Base-by-base conservation (phyloP, 371 early-diverging fungal genomes). In the Choanephora cucurbitarum region DNA sequence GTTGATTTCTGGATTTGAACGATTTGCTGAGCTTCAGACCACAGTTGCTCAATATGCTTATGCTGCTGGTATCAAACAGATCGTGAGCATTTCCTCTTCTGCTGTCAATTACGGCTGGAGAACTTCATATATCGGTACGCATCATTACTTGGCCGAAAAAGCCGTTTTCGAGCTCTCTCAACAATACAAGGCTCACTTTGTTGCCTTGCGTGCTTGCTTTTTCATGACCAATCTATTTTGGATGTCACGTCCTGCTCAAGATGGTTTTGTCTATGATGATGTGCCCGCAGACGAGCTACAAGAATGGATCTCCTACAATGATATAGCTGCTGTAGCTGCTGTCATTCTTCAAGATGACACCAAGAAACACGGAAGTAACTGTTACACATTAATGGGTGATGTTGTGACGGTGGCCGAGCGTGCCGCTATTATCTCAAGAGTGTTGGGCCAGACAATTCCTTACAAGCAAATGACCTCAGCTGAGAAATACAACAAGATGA, bases 41-140 rank as follows among this genome's bases (percentile, higher is more conserved):
- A 45, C 46, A 0, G 43, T 55, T 48, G 61, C 72, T 0, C 46
- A 31, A 1, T 45, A 43, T 3, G 66, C 66, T 9, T 72, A 70
- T 44, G 61, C 24, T n/a, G 64, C 73, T 3, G 73, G 70, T 18
- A 58, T 75, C 0, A 40, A 64, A 17, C 76, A 75, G 48, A 49
- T 75, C 0, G 67, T 75, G 4, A 66, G 69, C 42, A 52, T 75
- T 6, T 75, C 70, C 0, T 64, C 64, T 19, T 22, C 39, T 1
- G 18, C 49, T 2, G 60, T 52, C 10, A 54, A 57, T n/a, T 15
- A 41, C 7, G 63, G 65, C 2, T 75, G 62, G 60, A 55, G 69
- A 52, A n/a, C 22, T 0, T 52, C 33, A 0, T 41, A 41, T 19
- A 52, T 67, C 33, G 58, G 60, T 0, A 13, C 44, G 2, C 10